A percentile compares a stretch with the other conserved stretches of the same genome.
phyloP scores from a whole-genome alignment of 345 rosid species.

The Lepidium africanum region DNA sequence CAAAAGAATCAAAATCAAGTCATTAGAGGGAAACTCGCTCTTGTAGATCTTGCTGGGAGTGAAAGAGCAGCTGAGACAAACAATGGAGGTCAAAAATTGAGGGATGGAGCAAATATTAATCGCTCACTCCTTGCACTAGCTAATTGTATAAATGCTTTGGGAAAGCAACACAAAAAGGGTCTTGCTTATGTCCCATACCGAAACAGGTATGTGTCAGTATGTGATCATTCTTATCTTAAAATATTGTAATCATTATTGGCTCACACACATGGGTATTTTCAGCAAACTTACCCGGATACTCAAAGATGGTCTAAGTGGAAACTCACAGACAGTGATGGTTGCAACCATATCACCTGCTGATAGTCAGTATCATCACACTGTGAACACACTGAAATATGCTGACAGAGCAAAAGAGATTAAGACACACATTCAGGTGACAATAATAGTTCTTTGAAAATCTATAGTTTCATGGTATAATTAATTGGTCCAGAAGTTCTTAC shows the following conservation, averaged over 20 bases:
- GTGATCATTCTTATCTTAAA: background rate
- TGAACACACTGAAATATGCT: constrained; percentile 96
- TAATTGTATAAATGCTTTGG: constrained; percentile 89
- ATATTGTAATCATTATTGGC: background rate
- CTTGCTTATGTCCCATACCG: constrained; percentile 98
- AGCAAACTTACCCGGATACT: constrained; percentile 85
- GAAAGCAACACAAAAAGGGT: constrained; percentile 93
- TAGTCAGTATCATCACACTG: constrained; percentile 46
- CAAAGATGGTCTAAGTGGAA: constrained; percentile 98
- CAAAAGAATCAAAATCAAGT: constrained; percentile 73
- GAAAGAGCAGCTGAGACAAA: constrained; percentile 96
- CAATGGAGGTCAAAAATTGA: constrained; percentile 81
- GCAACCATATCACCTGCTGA: constrained; percentile 47
- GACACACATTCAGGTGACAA: constrained; percentile 60
- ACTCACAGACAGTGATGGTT: constrained; percentile 94
- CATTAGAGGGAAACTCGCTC: constrained; percentile 86
- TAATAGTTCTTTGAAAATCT: background rate
- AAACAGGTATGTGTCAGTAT: constrained; percentile 49
- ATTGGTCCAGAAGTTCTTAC: constrained; percentile 13
- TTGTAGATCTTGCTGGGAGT: constrained; percentile 99
- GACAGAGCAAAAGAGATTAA: constrained; percentile 94
- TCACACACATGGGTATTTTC: constrained; percentile 3
- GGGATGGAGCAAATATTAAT: constrained; percentile 94
- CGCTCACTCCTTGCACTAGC: constrained; percentile 94
- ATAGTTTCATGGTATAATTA: background rate